Evolutionary conservation across 768 basidiomycete genomes (phyloP).

Genomic region (Termitomyces sp.): DNA sequence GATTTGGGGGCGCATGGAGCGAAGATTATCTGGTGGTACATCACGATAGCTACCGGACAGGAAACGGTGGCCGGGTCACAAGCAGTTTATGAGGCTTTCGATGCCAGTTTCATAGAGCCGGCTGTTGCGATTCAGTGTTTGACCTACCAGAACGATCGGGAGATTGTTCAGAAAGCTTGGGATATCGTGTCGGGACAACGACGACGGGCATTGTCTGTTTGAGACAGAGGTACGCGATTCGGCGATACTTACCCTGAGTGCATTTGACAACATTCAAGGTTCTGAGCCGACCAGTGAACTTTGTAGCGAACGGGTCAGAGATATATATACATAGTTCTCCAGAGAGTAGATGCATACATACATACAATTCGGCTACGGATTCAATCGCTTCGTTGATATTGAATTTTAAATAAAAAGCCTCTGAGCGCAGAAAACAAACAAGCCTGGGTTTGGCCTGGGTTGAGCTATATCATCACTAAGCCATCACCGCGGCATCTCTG

Average conservation of each 20-base stretch:
- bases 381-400: no score
- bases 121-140: constrained; percentile 31
- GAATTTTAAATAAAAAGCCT: no score
- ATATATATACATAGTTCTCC: no score
- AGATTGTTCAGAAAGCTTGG: constrained; percentile 34
- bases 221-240: not conserved
- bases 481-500: no score
- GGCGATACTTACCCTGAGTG: not conserved
- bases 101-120: constrained; percentile 33
- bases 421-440: no score
- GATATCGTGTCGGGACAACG: constrained; percentile 12
- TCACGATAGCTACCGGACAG: constrained; percentile 29
- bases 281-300: not conserved
- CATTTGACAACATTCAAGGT: not conserved
- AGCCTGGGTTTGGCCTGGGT: no score
- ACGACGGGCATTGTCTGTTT: not conserved
- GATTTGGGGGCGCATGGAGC: constrained; percentile 22
- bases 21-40: constrained; percentile 54
- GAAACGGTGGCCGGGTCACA: constrained; percentile 38
- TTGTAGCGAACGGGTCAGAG: no score
- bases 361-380: no score
- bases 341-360: no score
- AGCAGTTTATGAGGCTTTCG: constrained; percentile 39
- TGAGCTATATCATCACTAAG: no score
- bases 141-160: constrained; percentile 34